Conservation (phyloP, 805 yeast genomes). For the Saccharomycopsis vini region DNA sequence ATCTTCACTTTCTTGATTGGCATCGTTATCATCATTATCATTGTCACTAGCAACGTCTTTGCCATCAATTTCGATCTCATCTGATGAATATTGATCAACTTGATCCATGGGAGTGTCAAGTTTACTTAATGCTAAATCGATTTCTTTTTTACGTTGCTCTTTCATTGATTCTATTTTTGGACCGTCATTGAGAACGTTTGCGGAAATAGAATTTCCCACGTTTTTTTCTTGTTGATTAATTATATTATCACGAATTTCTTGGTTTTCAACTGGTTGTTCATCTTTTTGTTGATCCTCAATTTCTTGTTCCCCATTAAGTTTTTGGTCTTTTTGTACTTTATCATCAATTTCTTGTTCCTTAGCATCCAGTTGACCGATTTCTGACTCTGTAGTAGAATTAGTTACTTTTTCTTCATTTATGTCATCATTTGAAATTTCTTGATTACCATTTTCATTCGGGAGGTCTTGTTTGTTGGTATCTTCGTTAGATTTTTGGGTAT, state of each 20-base stretch:
- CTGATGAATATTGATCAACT: slow-evolving; percentile 2
- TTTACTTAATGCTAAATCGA: neutral
- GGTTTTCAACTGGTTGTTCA: neutral
- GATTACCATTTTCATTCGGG: neutral
- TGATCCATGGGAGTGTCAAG: slow-evolving; percentile 1
- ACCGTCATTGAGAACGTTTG: too few relatives aligned
- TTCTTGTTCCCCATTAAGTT: neutral
- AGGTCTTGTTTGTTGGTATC: neutral
- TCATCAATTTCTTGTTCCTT: neutral
- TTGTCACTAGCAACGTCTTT: slow-evolving; percentile 7
- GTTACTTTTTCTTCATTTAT: too few relatives aligned
- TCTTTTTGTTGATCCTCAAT: neutral
- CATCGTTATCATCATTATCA: slow-evolving; percentile 10
- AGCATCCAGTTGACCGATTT: neutral
- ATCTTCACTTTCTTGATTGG: slow-evolving; percentile 26
- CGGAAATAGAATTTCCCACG: too few relatives aligned
- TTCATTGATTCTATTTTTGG: neutral
- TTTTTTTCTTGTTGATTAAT: too few relatives aligned
- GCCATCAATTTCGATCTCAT: slow-evolving; percentile 5
- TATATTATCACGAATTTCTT: neutral
- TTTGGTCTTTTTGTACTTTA: neutral
- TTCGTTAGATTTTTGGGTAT: neutral
- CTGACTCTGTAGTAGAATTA: neutral
- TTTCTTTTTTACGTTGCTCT: slow-evolving; percentile 4
- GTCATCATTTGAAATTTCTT: too few relatives aligned